These are phyloP conservation scores for Xeromyces bisporus DNA, from an alignment of 495 filamentous ascomycete genomes.

Conservation along the genomic window DNA sequence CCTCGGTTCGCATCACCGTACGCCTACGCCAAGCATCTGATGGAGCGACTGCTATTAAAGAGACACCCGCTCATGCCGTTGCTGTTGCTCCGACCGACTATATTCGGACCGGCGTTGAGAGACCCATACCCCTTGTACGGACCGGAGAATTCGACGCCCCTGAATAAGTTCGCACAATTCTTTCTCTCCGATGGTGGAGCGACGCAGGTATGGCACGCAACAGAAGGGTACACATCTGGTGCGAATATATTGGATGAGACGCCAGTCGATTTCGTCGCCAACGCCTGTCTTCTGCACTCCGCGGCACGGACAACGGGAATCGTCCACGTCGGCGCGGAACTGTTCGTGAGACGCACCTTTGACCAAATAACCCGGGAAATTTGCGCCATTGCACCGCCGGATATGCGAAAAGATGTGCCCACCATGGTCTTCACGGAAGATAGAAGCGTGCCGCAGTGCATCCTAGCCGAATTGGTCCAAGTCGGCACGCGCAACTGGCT, in stretches of 20 bases:
- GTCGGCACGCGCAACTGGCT: slow-evolving; percentile 1
- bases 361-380: not conserved
- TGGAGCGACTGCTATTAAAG: slow-evolving; percentile 18
- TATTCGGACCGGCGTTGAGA: slow-evolving; percentile 22
- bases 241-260: slow-evolving; percentile 24
- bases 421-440: slow-evolving; percentile 1
- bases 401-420: not conserved
- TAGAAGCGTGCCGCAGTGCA: not conserved
- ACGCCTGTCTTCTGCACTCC: slow-evolving; percentile 21
- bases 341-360: slow-evolving; percentile 1
- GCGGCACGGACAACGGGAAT: slow-evolving; percentile 19
- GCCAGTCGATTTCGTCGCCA: slow-evolving; percentile 25
- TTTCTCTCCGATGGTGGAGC: slow-evolving; percentile 12
- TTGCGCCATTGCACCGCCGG: not conserved
- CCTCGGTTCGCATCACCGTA: slow-evolving; percentile 19
- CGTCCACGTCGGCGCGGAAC: slow-evolving; percentile 1
- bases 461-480: slow-evolving; percentile 1
- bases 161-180: slow-evolving; percentile 19
- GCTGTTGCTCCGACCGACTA: slow-evolving; percentile 23
- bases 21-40: slow-evolving; percentile 22
- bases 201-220: slow-evolving; percentile 19
- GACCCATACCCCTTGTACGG: slow-evolving; percentile 24
- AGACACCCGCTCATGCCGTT: slow-evolving; percentile 17
- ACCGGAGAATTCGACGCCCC: slow-evolving; percentile 16
- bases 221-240: slow-evolving; percentile 15